Evolutionary conservation across 164 flowering plant genomes (phyloP), one percentile per base, ranked within the genome.

Genomic region (Chloranthus sessilifolius): DNA sequence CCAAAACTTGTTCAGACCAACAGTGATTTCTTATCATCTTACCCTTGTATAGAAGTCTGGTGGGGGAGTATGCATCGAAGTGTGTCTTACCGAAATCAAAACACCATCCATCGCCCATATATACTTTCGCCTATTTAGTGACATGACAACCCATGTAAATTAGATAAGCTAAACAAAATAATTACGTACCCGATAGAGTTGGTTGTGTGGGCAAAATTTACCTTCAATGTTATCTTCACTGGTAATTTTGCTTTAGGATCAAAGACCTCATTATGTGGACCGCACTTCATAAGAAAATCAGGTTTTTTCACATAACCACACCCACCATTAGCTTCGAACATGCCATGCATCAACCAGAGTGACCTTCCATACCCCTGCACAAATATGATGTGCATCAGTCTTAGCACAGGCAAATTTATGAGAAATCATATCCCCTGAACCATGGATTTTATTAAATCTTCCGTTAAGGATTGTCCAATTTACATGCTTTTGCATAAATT

Each of bases 271-370:
- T 52, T 36, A 45, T 57, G 7, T n/a, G 70, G 58, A 31, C 53
- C 70, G 33, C 0, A 28, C 24, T 55, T 48, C 8, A 67, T 48
- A 8, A 76, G 45, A 50, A 73, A 42, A 26, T 67, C 71, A 1
- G 80, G 80, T 58, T 76, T 76, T 43, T 70, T 76, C 36, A 76
- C 71, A 59, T 72, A 75, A 1, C 77, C 80, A 43, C 73, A 66
- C n/a, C 80, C 77, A 34, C 77, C 77, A 45, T 75, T 75, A 9
- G 77, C 74, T 54, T 70, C 69, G 47, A 75, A 75, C 76, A 75
- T 53, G n/a, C 80, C 80, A 20, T 76, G 80, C 80, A 76, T 76
- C 61, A 76, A 56, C 80, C 77, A 69, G 33, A 75, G 74, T 35
- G 71, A 58, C 53, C 70, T 72, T 5, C 70, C 80, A 61, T 69